Evolutionary conservation across 2,329 filamentous ascomycete species (phyloP).

Genomic region (Nannizziopsis barbatae): DNA sequence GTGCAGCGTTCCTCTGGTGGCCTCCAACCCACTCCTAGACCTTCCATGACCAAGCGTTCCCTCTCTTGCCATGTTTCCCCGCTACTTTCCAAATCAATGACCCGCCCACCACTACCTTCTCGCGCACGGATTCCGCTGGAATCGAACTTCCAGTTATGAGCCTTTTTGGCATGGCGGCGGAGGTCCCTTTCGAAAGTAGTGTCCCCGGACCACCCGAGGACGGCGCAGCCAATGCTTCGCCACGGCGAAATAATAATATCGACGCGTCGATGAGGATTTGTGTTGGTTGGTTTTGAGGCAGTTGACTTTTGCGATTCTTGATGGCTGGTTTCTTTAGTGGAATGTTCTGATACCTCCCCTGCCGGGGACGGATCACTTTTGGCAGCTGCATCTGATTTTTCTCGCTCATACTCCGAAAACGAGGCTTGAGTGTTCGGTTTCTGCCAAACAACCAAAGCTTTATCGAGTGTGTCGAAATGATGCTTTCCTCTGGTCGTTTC

Average conservation of each 20-base stretch:
- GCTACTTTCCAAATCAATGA: slow-evolving; percentile 54
- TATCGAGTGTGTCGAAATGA: slow-evolving; percentile 82
- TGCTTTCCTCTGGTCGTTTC: slow-evolving; percentile 35
- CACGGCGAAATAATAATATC: slow-evolving; percentile 88
- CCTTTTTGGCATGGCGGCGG: slow-evolving; percentile 63
- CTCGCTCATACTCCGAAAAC: background rate
- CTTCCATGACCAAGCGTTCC: slow-evolving; percentile 69
- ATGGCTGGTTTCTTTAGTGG: background rate
- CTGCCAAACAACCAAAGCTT: slow-evolving; percentile 88
- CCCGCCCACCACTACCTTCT: slow-evolving; percentile 48
- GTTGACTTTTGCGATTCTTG: background rate
- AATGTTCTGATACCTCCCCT: background rate
- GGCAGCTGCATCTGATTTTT: background rate
- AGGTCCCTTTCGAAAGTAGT: slow-evolving; percentile 86
- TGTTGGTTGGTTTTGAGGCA: slow-evolving; percentile 37
- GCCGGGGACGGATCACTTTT: background rate
- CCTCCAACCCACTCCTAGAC: slow-evolving; percentile 58
- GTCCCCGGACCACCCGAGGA: slow-evolving; percentile 78
- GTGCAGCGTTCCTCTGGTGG: slow-evolving; percentile 58
- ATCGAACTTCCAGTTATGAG: slow-evolving; percentile 72
- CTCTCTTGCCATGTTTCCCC: slow-evolving; percentile 54
- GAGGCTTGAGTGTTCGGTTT: slow-evolving; percentile 42
- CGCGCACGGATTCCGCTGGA: slow-evolving; percentile 71
- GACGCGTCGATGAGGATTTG: slow-evolving; percentile 68
- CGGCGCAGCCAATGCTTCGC: slow-evolving; percentile 76